Evolutionary conservation across 805 yeast genomes (phyloP), one percentile per base, ranked within the genome.

Genomic region (Komagataella ulmi): DNA sequence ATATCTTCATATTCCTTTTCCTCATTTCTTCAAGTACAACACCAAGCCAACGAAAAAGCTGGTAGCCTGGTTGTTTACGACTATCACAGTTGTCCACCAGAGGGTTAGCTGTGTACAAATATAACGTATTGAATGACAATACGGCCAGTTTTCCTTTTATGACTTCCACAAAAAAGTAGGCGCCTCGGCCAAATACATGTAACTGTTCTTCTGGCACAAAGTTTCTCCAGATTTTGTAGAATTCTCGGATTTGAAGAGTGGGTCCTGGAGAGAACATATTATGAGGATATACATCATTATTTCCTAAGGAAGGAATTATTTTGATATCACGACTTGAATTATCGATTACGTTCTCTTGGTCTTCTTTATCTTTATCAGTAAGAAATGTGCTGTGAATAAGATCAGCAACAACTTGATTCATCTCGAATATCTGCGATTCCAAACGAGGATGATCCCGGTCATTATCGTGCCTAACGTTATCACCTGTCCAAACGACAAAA

Each of bases 401-500:
- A 17, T 70, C 67, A 3, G 88, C 73, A 7, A 85, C 77, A 24
- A 70, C 56, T 55, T 75, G 72, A 61, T 87, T 87, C 79, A 82
- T 74, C 10, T 81, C 83, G 55, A 86, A 78, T 48, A 88, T 88
- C 52, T 81, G 79, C 53, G 61, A 59, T 59, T 87, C 95, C 1
- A 86, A 78, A 69, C 96, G 76, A 2, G 96, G 96, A 59, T 68
- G 67, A 18, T 63, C 62, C 61, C 95, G 71, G 65, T 87, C 96
- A 59, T 83, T 85, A 63, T 87, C 95, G 63, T 87, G 96, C 52
- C 95, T 73, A 48, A 85, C 78, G 59, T 87, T 88, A 65, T 88
- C 96, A 36, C 96, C 96, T 0, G 96, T 87, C 96, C 96, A 88
- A 12, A 88, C 76, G 10, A 88, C 82, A 65, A 88, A 88, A 63